Base-by-base conservation (phyloP, 176 grass and related monocot genomes). In the Themeda triandra region DNA sequence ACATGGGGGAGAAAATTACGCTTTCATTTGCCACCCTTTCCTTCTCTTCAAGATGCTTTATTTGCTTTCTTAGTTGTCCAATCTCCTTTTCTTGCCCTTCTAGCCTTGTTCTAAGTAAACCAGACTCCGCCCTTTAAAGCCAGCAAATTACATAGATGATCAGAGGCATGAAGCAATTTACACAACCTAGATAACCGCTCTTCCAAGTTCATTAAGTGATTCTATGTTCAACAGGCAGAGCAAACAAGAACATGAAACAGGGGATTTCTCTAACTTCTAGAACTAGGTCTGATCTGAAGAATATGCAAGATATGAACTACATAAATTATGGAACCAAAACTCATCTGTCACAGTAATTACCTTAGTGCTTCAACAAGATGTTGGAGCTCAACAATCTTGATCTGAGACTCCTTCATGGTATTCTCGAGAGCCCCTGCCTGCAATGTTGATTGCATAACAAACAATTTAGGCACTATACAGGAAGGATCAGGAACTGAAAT, bases 341-440 rank as follows among this genome's bases (percentile, higher is more conserved):
- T 58, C 10, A 51, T 31, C 29, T 23, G 66, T 74, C 24, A 21
- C 30, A 17, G 19, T 66, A 76, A 49, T 27, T 91, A 99, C 97
- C 97, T 99, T 68, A 96, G 94, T 67, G 90, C 97, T 91, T 99
- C 88, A 12, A 99, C 93, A 86, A 99, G 92, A 73, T 99, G 93
- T 75, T 96, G 88, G 29, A 94, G 90, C 92, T 99, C 97, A 82
- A 99, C 41, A 12, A 99, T 99, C 84, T 86, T 99, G 73, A 94
- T 46, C 56, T 99, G 97, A 33, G 97, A 99, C 31, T 99, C 93
- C 82, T 99, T 99, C 75, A 99, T 86, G 66, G 88, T 96, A 87
- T 90, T 99, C 89, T 88, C 97, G 27, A 99, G 75, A 69, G 93
- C 93, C 35, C 93, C 97, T n/a, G 97, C 97, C 93, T 99, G 68